phyloP scores from a whole-genome alignment of 176 grass and related monocot species.

The Aegilops longissima region DNA sequence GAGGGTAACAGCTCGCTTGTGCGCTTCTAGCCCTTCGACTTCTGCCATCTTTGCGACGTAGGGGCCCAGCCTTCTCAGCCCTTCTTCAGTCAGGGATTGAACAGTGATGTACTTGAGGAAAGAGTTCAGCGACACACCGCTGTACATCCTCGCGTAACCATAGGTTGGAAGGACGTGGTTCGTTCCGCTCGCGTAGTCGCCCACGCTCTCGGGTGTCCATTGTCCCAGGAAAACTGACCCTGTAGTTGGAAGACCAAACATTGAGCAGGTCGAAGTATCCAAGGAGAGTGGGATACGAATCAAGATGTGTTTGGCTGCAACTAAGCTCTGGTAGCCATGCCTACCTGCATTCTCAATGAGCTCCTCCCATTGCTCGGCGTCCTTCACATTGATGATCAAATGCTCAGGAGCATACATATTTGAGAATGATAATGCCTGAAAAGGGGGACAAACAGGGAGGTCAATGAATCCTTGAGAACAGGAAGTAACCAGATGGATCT shows the following conservation, averaged over 20 bases:
- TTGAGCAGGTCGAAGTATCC: neutral
- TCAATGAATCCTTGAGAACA: neutral
- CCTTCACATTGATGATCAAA: slow-evolving; percentile 87
- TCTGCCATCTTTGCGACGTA: slow-evolving; percentile 84
- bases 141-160: slow-evolving; percentile 96
- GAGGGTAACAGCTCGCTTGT: slow-evolving; percentile 92
- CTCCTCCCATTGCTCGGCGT: slow-evolving; percentile 87
- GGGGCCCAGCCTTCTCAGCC: slow-evolving; percentile 69
- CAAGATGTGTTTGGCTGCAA: neutral
- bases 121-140: slow-evolving; percentile 81
- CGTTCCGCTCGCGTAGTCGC: slow-evolving; percentile 85
- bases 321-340: neutral
- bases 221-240: slow-evolving; percentile 90
- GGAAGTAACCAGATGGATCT: neutral
- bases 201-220: slow-evolving; percentile 92
- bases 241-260: slow-evolving; percentile 15
- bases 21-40: slow-evolving; percentile 90
- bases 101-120: slow-evolving; percentile 97
- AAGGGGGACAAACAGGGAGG: slow-evolving; percentile 6
- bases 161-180: slow-evolving; percentile 96
- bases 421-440: slow-evolving; percentile 83
- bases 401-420: slow-evolving; percentile 97
- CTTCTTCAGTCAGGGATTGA: slow-evolving; percentile 84
- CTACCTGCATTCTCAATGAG: slow-evolving; percentile 87
- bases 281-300: neutral